phyloP scores from a whole-genome alignment of 2,329 filamentous ascomycete species.

The Ascochyta lentis region DNA sequence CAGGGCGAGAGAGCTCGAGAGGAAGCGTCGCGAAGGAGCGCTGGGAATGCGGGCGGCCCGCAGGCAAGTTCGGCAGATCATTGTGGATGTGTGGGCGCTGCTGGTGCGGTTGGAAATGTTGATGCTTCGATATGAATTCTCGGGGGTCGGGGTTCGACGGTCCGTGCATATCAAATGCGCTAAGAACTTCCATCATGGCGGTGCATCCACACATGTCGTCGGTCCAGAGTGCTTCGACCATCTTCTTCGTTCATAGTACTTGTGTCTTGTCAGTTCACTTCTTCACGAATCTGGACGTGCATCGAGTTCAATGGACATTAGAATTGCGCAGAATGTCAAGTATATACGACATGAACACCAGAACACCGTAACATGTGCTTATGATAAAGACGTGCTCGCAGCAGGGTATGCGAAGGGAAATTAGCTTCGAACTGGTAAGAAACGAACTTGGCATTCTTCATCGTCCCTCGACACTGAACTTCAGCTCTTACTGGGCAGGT shows the following conservation, averaged over 20 bases:
- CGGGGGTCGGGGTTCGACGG: conserved; percentile 11
- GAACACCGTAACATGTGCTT: conserved; percentile 12
- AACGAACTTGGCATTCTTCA: background rate
- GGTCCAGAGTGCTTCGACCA: too few species aligned
- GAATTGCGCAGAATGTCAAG: background rate
- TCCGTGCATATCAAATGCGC: background rate
- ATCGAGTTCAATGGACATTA: background rate
- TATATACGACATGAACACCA: conserved; percentile 10
- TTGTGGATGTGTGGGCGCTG: conserved; percentile 27
- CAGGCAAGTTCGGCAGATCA: conserved; percentile 51
- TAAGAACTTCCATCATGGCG: background rate
- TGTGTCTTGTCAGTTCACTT: background rate
- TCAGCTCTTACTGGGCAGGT: background rate
- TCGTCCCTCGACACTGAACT: background rate
- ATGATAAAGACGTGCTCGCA: conserved; percentile 3
- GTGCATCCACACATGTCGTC: background rate
- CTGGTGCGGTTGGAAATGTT: background rate
- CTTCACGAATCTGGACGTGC: background rate
- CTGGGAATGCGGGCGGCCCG: conserved; percentile 38
- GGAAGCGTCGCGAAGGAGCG: conserved; percentile 29
- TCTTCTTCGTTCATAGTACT: too few species aligned
- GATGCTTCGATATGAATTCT: conserved; percentile 18
- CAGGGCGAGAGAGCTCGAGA: conserved; percentile 33
- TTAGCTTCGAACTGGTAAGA: background rate
- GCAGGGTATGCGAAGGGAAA: conserved; percentile 16